Conservation (phyloP, 2,329 filamentous ascomycete species). For the Ascochyta fabae region DNA sequence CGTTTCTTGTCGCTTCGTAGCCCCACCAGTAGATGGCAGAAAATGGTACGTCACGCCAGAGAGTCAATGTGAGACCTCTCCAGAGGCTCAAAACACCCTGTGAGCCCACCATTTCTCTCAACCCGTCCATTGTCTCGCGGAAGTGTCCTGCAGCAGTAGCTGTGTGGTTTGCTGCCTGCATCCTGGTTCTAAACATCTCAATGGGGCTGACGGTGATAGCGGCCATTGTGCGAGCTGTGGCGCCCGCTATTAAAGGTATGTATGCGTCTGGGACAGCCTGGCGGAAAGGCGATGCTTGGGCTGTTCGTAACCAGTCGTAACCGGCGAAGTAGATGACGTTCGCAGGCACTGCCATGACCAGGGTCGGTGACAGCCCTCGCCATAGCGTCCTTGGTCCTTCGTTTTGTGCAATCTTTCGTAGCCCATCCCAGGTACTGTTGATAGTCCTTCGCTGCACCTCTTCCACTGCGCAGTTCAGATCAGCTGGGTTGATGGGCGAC, state of each 20-base stretch:
- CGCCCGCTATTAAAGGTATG: slow-evolving; percentile 80
- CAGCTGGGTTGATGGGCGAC: slow-evolving; percentile 51
- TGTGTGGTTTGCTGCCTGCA: slow-evolving; percentile 73
- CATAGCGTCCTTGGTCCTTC: slow-evolving; percentile 87
- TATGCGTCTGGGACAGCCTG: slow-evolving; percentile 65
- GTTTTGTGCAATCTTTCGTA: slow-evolving; percentile 93
- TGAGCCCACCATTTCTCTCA: slow-evolving; percentile 78
- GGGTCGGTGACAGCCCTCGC: slow-evolving; percentile 90
- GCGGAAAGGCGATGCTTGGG: slow-evolving; percentile 73
- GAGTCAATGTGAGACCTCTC: slow-evolving; percentile 86
- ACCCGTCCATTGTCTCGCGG: slow-evolving; percentile 75
- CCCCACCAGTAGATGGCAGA: slow-evolving; percentile 98
- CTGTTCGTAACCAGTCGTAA: slow-evolving; percentile 90
- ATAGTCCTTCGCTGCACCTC: slow-evolving; percentile 83
- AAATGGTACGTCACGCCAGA: slow-evolving; percentile 97
- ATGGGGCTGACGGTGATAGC: slow-evolving; percentile 86
- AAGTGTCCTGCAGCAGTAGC: slow-evolving; percentile 68
- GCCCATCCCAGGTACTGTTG: slow-evolving; percentile 87
- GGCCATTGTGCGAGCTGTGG: slow-evolving; percentile 77
- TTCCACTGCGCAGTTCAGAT: slow-evolving; percentile 79
- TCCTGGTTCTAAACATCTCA: slow-evolving; percentile 90
- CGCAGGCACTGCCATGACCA: slow-evolving; percentile 90
- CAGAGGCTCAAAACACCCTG: slow-evolving; percentile 85
- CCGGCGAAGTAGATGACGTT: slow-evolving; percentile 99
- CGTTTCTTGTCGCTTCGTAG: slow-evolving; percentile 82